Base-by-base conservation (phyloP, 2,329 filamentous ascomycete species). In the Colletotrichum tanaceti region DNA sequence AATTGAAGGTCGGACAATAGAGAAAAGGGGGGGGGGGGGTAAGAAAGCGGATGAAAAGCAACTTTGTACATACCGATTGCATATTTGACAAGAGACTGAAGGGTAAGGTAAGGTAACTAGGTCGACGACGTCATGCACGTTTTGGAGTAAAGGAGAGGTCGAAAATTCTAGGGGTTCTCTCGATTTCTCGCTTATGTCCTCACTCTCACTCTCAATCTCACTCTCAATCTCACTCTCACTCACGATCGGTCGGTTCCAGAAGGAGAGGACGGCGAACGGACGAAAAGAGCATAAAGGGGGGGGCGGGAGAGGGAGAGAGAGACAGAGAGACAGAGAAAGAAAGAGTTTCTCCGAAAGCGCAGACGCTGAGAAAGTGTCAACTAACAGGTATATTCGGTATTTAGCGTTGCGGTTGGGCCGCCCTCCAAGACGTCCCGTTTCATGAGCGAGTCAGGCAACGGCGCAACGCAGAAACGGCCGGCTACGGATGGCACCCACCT, bases 401-500 rank as follows among this genome's bases (percentile, higher is more conserved):
- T 43, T 65, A 68, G 65, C 55, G 63, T 46, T 44, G 62, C 43
- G 65, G 47, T 69, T 39, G 62, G 66, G 44, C 62, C 49, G 4
- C 47, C 65, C 28, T 28, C 41, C 43, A 20, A 32, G 39, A 61
- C 38, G 55, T 69, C 44, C 55, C 38, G 66, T 69, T 69, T 69
- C 66, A 66, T 44, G 32, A 60, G 50, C 66, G 62, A 69, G 66
- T 69, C 66, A 68, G 47, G 46, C 60, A 52, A 38, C 62, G 54
- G 49, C 46, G 41, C 50, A 47, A 28, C 35, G 20, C 43, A 39
- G 49, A 65, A 54, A 47, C 28, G 22, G 54, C 49, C 47, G 55
- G n/a, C n/a, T n/a, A n/a, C 55, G 6, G 28, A 9, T n/a, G n/a
- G n/a, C n/a, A n/a, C n/a, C n/a, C n/a, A n/a, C n/a, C n/a, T n/a